Base-by-base conservation (phyloP, 2,329 filamentous ascomycete species). In the Coniella lustricola region DNA sequence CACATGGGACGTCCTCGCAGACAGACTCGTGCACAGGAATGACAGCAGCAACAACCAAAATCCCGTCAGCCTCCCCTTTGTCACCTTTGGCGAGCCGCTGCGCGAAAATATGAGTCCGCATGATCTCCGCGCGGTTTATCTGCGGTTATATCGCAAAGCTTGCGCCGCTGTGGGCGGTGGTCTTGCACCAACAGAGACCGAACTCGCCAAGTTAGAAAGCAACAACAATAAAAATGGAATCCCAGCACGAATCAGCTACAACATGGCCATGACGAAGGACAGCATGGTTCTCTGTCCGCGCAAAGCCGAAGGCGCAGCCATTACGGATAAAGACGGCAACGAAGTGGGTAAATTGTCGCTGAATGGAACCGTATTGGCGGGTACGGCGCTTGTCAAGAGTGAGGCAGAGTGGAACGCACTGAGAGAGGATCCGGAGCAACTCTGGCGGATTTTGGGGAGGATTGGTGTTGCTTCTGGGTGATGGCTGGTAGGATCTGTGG, bases 301-400 rank as follows among this genome's bases (percentile, higher is more conserved):
- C 2, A 55, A 69, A 2, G 67, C 72, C 0, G 79, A 83, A 57
- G 79, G 79, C 0, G 60, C 61, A 1, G 55, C 58, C 16, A 53
- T 62, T 4, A 55, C 49, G 3, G 48, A 59, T 31, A 54, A 62
- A 42, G 35, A 54, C 31, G 51, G 57, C 50, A 41, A 44, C 3
- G 62, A 60, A 3, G 60, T 68, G 2, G 77, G 76, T 0, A 61
- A 57, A 20, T 50, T 81, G 29, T 65, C 74, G 16, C 62, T 84
- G 31, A 84, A 84, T 46, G 81, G 81, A 3, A 83, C 81, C 0
- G 62, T 84, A n/a, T 60, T 84, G 53, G 81, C 79, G 9, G 81
- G 81, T 7, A 84, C 80, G 9, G 76, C 79, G 21, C 64, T 84
- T 46, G 80, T 84, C 14, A 84, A 82, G 65, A 78, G 61, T 22